Conservation (phyloP, 257 asterid species). For the Scutellaria barbata region DNA sequence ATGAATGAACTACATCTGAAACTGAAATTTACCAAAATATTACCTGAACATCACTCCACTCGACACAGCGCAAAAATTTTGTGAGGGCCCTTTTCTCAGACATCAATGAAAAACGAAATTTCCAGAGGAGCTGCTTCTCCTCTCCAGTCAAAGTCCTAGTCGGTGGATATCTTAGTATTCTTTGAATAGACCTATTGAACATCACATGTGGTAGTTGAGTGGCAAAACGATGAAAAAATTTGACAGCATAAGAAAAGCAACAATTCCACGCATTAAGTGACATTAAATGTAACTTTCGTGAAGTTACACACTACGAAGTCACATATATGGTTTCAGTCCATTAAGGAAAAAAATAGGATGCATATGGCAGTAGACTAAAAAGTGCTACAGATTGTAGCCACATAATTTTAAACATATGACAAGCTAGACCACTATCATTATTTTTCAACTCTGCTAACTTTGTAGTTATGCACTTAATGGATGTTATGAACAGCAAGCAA, state of each 20-base stretch:
- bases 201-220: slow-evolving; percentile 38
- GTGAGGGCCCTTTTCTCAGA: slow-evolving; percentile 94
- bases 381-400: background rate
- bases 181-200: slow-evolving; percentile 81
- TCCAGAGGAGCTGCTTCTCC: slow-evolving; percentile 97
- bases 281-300: slow-evolving; percentile 5
- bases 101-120: slow-evolving; percentile 94
- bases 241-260: slow-evolving; percentile 13
- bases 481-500: background rate
- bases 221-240: slow-evolving; percentile 24
- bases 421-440: slow-evolving; percentile 1
- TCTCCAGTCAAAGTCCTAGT: slow-evolving; percentile 95
- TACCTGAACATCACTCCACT: slow-evolving; percentile 99
- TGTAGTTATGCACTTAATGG: background rate
- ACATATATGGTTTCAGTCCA: background rate
- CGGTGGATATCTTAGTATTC: slow-evolving; percentile 92
- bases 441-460: slow-evolving; percentile 19
- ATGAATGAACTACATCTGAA: slow-evolving; percentile 12
- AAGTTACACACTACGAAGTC: background rate
- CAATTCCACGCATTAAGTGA: slow-evolving; percentile 13
- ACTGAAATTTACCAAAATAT: slow-evolving; percentile 23
- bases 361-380: slow-evolving; percentile 16
- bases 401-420: slow-evolving; percentile 1
- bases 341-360: background rate
- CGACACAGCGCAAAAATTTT: slow-evolving; percentile 93